A percentile compares a stretch with the other conserved stretches of the same genome.
phyloP scores from a whole-genome alignment of 768 basidiomycete species.

The Termitomyces sp. region DNA sequence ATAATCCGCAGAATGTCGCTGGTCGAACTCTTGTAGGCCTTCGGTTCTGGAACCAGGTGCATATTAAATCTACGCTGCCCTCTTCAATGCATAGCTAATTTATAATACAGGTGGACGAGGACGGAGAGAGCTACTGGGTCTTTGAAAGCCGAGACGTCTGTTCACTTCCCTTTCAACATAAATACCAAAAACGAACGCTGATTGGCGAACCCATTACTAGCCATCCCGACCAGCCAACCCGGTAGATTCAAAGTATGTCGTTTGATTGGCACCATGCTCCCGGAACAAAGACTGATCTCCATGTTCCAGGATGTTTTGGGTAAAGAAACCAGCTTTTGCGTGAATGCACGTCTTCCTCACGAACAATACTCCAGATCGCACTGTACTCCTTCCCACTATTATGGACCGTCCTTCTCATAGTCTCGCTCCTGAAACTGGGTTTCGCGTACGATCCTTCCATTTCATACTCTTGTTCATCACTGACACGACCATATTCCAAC shows the following conservation, averaged over 20 bases:
- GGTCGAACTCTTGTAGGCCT: constrained; percentile 92
- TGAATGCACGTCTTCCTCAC: background rate
- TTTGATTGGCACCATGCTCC: background rate
- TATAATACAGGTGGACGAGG: constrained; percentile 78
- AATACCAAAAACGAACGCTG: background rate
- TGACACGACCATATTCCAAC: background rate
- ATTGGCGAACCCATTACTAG: constrained; percentile 30
- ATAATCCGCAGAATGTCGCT: constrained; percentile 69
- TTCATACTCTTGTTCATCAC: background rate
- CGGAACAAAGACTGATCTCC: background rate
- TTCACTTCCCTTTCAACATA: constrained; percentile 3
- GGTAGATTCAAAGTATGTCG: constrained; percentile 76
- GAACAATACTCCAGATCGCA: constrained; percentile 54
- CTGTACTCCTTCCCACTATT: constrained; percentile 85
- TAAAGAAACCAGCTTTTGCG: constrained; percentile 27
- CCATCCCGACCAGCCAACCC: constrained; percentile 86
- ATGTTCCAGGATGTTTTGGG: constrained; percentile 84
- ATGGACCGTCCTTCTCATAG: constrained; percentile 83
- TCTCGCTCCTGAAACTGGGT: constrained; percentile 86
- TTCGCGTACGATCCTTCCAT: constrained; percentile 57
- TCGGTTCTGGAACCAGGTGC: constrained; percentile 94
- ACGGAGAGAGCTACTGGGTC: constrained; percentile 95
- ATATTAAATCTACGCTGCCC: constrained; percentile 3
- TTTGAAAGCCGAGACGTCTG: constrained; percentile 95
- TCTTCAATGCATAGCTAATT: background rate